phyloP scores from a whole-genome alignment of 441 rosid species.

The Dalechampia spathulata region DNA sequence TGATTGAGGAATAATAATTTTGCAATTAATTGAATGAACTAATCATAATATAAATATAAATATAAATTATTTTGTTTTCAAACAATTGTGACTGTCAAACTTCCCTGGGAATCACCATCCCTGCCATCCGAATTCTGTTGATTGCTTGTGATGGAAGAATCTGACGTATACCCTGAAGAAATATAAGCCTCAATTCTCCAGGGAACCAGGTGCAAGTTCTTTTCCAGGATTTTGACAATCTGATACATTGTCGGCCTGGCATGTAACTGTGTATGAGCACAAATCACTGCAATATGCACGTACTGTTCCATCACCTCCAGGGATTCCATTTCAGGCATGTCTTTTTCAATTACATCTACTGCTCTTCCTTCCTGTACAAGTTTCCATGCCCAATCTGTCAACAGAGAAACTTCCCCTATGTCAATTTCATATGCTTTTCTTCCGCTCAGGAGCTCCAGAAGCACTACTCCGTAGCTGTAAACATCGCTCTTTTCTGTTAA shows the following conservation, averaged over 20 bases:
- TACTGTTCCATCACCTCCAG: slow-evolving; percentile 37
- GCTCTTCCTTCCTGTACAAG: slow-evolving; percentile 39
- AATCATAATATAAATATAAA: neutral
- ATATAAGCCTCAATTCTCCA: slow-evolving; percentile 16
- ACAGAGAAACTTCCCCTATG: slow-evolving; percentile 28
- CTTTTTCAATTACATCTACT: slow-evolving; percentile 35
- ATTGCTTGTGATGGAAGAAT: neutral
- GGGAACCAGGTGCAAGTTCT: slow-evolving; percentile 17
- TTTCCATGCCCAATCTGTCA: slow-evolving; percentile 49
- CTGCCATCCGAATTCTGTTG: neutral
- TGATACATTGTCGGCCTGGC: slow-evolving; percentile 54
- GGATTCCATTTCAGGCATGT: slow-evolving; percentile 28
- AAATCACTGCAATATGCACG: slow-evolving; percentile 37
- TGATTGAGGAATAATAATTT: no score
- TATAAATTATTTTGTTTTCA: neutral
- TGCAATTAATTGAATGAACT: neutral
- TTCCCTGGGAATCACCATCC: neutral
- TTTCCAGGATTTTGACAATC: slow-evolving; percentile 42
- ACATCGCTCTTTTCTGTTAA: slow-evolving; percentile 45
- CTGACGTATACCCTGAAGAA: neutral
- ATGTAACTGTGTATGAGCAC: slow-evolving; percentile 41
- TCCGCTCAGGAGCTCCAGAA: slow-evolving; percentile 55
- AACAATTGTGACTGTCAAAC: neutral
- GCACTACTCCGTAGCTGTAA: slow-evolving; percentile 48
- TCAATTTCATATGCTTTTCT: slow-evolving; percentile 33